phyloP scores from a whole-genome alignment of 306 rosid species.

The Prunus fruticosa region DNA sequence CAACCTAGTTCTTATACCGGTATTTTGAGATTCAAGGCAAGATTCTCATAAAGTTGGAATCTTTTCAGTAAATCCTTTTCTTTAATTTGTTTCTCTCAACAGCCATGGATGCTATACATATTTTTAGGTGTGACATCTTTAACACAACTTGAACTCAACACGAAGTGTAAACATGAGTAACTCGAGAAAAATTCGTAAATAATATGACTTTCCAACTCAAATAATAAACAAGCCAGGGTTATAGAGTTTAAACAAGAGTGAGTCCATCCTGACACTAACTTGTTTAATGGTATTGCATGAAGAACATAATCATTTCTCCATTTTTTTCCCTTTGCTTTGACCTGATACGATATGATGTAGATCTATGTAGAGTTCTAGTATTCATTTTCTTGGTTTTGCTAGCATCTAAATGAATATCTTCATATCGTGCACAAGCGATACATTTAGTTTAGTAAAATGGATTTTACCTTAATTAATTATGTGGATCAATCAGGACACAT shows the following conservation, averaged over 20 bases:
- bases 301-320: not conserved
- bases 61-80: not conserved
- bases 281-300: not conserved
- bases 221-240: not conserved
- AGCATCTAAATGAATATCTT: too few species aligned
- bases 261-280: not conserved
- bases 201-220: not conserved
- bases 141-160: not conserved
- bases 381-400: too few species aligned
- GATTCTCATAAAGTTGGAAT: not conserved
- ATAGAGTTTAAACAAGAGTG: not conserved
- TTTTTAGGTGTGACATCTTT: not conserved
- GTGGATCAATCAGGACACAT: too few species aligned
- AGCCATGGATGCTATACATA: not conserved
- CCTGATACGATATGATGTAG: too few species aligned
- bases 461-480: too few species aligned
- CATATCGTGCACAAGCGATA: too few species aligned
- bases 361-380: too few species aligned
- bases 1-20: constrained; percentile 8
- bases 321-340: too few species aligned
- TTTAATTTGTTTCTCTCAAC: not conserved
- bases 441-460: too few species aligned
- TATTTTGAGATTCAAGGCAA: constrained; percentile 44
- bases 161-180: not conserved
- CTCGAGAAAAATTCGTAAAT: not conserved